Evolutionary conservation across 495 filamentous ascomycete species (phyloP), one percentile per base, ranked within the genome.

Genomic region (Neurospora sp.): DNA sequence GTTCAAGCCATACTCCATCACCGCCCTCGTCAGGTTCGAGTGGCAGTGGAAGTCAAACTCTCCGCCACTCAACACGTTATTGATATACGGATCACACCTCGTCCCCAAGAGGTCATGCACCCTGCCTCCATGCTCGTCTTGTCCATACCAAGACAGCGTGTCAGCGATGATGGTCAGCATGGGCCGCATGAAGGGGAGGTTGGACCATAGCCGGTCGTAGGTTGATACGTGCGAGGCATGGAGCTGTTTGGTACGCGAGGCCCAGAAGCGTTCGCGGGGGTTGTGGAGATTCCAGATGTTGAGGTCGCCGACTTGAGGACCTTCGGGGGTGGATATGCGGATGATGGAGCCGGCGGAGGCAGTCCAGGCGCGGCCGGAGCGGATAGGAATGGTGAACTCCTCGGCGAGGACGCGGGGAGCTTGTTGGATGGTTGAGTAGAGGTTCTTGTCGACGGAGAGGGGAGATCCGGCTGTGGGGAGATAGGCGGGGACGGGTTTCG

Each of bases 21-120:
- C 87, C 0, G 93, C 90, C 3, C 93, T 88, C 6, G 88, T 90
- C 23, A 96, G 86, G 75, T 96, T 96, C 23, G 91, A 93, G 77
- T 93, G 92, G 80, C 93, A 95, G 77, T 95, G 91, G 80, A 88
- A 94, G 76, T 95, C 91, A 76, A 92, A 94, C 9, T 84, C 85
- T 72, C 88, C 86, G 1, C 88, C 89, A n/a, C 86, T 90, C 74
- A 94, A 87, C 74, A 95, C 85, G 71, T 87, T 83, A 75, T 92
- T 93, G 74, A 93, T 80, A 74, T 93, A 94, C 10, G 91, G 91
- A 80, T 93, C 91, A 76, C 91, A 94, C 49, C 92, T 81, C 20
- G 93, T 95, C 10, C 92, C 93, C 14, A 95, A 83, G 72, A 96
- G 82, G 79, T 95, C 92, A 83, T 93, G 91, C 35, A 91, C 88